Percentiles rank a stretch among this genome's conserved stretches.
phyloP scores from a whole-genome alignment of 306 rosid species.

The Malus orientalis region DNA sequence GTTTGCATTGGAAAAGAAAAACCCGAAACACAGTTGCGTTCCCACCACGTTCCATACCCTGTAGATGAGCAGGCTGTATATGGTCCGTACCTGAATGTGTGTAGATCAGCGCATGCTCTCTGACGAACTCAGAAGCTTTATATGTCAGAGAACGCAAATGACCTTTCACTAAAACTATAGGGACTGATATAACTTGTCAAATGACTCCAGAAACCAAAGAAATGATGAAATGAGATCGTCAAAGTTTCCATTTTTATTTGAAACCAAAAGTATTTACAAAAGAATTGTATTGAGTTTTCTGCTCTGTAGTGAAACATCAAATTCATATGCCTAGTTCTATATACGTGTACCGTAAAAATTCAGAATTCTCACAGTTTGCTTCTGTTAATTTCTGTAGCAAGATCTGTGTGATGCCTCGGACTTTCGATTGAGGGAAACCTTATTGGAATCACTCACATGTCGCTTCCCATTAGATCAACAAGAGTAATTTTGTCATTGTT shows the following conservation, averaged over 20 bases:
- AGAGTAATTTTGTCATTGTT: conserved; percentile 53
- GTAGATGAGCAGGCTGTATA: neutral
- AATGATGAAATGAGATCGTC: neutral
- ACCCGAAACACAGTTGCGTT: too few relatives aligned
- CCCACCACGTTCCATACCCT: neutral
- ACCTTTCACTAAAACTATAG: neutral
- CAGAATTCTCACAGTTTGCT: neutral
- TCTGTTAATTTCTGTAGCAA: neutral
- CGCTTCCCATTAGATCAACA: conserved; percentile 45
- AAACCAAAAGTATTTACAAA: neutral
- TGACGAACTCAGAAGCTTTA: neutral
- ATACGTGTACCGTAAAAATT: neutral
- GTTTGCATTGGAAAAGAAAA: neutral
- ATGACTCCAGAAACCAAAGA: neutral
- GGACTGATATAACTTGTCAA: neutral
- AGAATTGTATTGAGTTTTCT: neutral
- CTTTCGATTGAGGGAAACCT: neutral
- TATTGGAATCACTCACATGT: conserved; percentile 4
- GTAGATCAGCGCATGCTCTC: neutral
- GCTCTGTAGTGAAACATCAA: neutral
- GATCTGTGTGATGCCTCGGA: neutral
- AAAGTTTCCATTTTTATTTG: neutral
- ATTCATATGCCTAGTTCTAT: neutral
- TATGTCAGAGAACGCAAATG: neutral
- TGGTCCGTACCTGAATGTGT: neutral